Percentiles rank a stretch among this genome's conserved stretches.
phyloP scores from a whole-genome alignment of 306 rosid genomes.

The Purshia tridentata region DNA sequence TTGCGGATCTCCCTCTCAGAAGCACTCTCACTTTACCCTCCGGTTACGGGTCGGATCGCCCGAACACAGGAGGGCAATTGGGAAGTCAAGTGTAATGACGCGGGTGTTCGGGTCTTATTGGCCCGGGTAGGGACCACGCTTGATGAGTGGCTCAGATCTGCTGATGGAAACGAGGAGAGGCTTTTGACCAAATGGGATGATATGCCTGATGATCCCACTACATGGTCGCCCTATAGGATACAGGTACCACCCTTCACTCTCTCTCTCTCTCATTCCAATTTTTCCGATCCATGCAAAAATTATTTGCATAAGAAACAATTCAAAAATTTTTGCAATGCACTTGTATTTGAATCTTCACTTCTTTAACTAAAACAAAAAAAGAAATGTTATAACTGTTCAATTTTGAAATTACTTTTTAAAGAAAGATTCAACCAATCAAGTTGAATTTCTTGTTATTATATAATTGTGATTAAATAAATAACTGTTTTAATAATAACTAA shows the following conservation, averaged over 20 bases:
- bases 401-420: no score
- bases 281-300: neutral
- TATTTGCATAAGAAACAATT: no score
- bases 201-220: conserved; percentile 48
- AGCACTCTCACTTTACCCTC: conserved; percentile 48
- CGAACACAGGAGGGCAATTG: conserved; percentile 41
- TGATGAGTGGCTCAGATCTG: conserved; percentile 56
- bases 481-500: no score
- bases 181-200: conserved; percentile 51
- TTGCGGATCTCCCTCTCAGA: conserved; percentile 43
- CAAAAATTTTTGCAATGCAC: no score
- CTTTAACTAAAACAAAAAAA: no score
- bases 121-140: conserved; percentile 55
- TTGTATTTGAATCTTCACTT: no score
- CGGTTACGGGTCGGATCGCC: conserved; percentile 56
- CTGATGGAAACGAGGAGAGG: conserved; percentile 39
- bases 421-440: no score
- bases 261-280: neutral
- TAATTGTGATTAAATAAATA: no score
- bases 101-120: conserved; percentile 54
- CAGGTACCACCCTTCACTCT: conserved; percentile 40
- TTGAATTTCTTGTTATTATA: no score
- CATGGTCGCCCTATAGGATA: conserved; percentile 61
- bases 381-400: no score
- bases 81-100: conserved; percentile 59